These are phyloP conservation scores for Phytophthora macrochlamydospora DNA, from an alignment of 352 stramenopile genomes.

Conservation along the genomic window DNA sequence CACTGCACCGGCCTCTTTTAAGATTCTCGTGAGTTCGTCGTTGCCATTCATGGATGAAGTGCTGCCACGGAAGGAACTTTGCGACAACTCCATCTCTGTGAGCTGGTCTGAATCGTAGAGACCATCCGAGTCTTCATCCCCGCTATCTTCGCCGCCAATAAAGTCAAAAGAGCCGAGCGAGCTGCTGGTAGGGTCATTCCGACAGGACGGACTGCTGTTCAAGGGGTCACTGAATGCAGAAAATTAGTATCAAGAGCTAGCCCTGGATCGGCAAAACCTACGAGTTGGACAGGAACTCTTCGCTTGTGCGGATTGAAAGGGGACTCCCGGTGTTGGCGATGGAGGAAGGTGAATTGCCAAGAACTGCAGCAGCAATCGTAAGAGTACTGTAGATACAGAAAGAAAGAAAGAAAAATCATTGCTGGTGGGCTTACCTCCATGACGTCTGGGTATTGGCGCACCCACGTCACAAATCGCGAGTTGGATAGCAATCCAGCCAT, in stretches of 20 bases:
- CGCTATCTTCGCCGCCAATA: constrained; percentile 82
- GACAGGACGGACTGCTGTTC: constrained; percentile 79
- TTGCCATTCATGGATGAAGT: constrained; percentile 31
- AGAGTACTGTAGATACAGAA: neutral
- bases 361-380: constrained; percentile 34
- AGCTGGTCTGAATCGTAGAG: constrained; percentile 76
- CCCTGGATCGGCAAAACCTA: constrained; percentile 22
- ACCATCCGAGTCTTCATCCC: constrained; percentile 72
- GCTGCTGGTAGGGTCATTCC: constrained; percentile 42
- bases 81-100: constrained; percentile 73
- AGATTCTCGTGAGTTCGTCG: constrained; percentile 37
- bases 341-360: constrained; percentile 52
- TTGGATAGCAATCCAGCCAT: constrained; percentile 59
- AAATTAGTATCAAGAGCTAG: neutral
- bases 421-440: constrained; percentile 54
- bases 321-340: constrained; percentile 40
- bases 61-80: constrained; percentile 52
- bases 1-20: constrained; percentile 27
- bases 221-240: constrained; percentile 52
- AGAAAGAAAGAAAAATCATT: neutral
- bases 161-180: constrained; percentile 82
- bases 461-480: constrained; percentile 77
- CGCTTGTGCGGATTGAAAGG: constrained; percentile 38
- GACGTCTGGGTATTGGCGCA: constrained; percentile 64
- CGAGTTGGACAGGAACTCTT: constrained; percentile 48